phyloP scores from a whole-genome alignment of 176 grass and related monocot species.

The Lolium multiflorum region DNA sequence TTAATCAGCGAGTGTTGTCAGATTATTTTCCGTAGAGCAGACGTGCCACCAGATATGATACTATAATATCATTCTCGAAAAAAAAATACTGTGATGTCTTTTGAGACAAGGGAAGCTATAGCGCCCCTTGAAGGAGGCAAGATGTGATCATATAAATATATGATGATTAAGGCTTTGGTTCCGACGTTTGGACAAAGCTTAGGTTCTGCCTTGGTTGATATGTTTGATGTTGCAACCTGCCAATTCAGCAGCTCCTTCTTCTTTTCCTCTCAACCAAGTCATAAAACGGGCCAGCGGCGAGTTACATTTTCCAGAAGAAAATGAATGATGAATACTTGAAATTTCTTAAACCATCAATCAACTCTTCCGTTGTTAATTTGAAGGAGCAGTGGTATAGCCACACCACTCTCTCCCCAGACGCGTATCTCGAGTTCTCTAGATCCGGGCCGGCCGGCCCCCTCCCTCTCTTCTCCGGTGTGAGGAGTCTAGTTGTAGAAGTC shows the following conservation, averaged over 20 bases:
- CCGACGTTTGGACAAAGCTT: neutral
- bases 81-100: neutral
- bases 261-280: neutral
- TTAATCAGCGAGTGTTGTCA: neutral
- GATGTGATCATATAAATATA: neutral
- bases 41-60: neutral
- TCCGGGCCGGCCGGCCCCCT: too few species aligned
- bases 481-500: too few species aligned
- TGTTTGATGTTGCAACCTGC: too few species aligned
- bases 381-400: too few species aligned
- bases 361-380: neutral
- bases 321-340: neutral
- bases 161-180: neutral
- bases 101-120: neutral
- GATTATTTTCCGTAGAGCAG: neutral
- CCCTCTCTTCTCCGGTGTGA: too few species aligned
- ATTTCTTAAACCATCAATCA: neutral
- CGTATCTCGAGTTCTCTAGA: too few species aligned
- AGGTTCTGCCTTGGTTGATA: too few species aligned
- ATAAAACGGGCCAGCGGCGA: neutral
- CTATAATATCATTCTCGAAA: neutral
- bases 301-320: neutral
- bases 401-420: too few species aligned
- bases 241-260: neutral
- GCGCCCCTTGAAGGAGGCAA: constrained; percentile 10